A percentile compares a stretch with the other conserved stretches of the same genome.
Evolutionary conservation across 176 grass and related monocot genomes (phyloP).

Genomic region (Hordeum marinum): DNA sequence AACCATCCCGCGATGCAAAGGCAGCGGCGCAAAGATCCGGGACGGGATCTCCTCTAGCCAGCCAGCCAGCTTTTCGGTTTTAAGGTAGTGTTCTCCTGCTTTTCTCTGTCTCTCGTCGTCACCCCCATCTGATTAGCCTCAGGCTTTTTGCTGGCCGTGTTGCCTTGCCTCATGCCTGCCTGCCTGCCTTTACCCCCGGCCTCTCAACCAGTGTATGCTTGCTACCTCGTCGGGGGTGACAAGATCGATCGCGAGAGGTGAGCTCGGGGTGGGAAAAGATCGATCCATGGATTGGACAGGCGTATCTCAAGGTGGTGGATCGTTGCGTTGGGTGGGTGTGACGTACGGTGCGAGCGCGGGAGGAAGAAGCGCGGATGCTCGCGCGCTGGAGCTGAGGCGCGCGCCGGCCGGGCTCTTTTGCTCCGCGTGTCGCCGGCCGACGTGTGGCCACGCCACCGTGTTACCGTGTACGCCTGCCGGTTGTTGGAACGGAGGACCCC

Average conservation of each 20-base stretch:
- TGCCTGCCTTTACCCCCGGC: not conserved
- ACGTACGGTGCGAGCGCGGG: not conserved
- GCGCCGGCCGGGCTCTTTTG: not conserved
- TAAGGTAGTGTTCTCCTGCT: conserved; percentile 5
- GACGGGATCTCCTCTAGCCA: conserved; percentile 13
- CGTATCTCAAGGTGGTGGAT: conserved; percentile 29
- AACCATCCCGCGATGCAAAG: conserved; percentile 30
- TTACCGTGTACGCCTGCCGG: not conserved
- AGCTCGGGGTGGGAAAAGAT: not conserved
- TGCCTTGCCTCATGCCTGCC: too few species aligned
- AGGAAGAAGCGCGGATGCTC: conserved; percentile 3
- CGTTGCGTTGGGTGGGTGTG: not conserved
- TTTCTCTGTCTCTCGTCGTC: not conserved
- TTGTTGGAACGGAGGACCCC: not conserved
- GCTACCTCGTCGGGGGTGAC: not conserved
- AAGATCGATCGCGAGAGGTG: not conserved
- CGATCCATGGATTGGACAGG: not conserved
- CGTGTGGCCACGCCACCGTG: conserved; percentile 15
- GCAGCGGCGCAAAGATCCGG: not conserved
- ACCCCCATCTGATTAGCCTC: too few species aligned
- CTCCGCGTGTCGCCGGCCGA: not conserved
- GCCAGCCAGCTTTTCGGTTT: conserved; percentile 7
- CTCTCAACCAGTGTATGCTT: not conserved
- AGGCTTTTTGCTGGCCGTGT: not conserved
- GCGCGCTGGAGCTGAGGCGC: not conserved